Conservation (phyloP, 306 rosid genomes). For the Begonia loranthoides region DNA sequence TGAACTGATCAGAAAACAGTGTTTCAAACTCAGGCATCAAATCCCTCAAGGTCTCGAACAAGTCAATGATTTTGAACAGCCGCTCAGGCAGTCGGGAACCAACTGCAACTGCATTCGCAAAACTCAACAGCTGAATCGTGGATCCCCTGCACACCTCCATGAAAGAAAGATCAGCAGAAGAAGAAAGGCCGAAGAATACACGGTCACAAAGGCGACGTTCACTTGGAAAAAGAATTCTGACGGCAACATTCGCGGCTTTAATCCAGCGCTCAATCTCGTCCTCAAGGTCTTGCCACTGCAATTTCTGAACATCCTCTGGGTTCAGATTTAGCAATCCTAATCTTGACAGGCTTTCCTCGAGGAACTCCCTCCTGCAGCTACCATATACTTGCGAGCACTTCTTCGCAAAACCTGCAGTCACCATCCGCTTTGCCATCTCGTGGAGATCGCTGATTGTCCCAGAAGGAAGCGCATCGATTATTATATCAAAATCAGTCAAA, state of each 20-base stretch:
- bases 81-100: slow-evolving; percentile 85
- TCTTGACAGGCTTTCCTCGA: slow-evolving; percentile 78
- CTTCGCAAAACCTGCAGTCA: slow-evolving; percentile 73
- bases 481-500: slow-evolving; percentile 52
- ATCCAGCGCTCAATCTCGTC: slow-evolving; percentile 88
- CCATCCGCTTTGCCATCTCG: slow-evolving; percentile 90
- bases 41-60: slow-evolving; percentile 74
- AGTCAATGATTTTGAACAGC: slow-evolving; percentile 57
- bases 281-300: slow-evolving; percentile 76
- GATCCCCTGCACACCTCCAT: slow-evolving; percentile 90
- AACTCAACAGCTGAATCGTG: slow-evolving; percentile 61
- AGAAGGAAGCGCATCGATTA: slow-evolving; percentile 78
- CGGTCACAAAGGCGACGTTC: slow-evolving; percentile 75
- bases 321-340: slow-evolving; percentile 83
- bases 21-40: slow-evolving; percentile 59
- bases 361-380: slow-evolving; percentile 70
- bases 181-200: slow-evolving; percentile 64
- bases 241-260: slow-evolving; percentile 54
- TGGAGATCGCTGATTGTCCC: slow-evolving; percentile 71
- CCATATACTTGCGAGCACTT: slow-evolving; percentile 84
- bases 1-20: slow-evolving; percentile 63
- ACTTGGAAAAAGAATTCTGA: slow-evolving; percentile 69
- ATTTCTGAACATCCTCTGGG: slow-evolving; percentile 75
- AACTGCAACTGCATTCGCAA: slow-evolving; percentile 73
- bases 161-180: slow-evolving; percentile 67